Base-by-base conservation (phyloP, 108 stramenopile genomes). In the Nitzschia palea region DNA sequence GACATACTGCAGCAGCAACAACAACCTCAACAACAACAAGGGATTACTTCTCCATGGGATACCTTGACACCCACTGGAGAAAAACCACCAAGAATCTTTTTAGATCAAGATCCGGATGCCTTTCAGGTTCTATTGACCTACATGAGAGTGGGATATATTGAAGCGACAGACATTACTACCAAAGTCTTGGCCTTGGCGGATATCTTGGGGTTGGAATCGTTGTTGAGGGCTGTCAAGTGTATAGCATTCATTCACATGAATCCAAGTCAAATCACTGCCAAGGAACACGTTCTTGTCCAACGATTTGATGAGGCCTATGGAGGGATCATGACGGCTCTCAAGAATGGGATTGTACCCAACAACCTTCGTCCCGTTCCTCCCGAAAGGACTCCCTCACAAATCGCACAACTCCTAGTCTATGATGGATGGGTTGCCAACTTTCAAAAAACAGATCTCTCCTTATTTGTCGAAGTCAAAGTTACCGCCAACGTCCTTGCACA, bases 101-200 rank as follows among this genome's bases (percentile, higher is more conserved):
- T 59, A 9, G 58, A 59, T 40, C 58, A 59, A 20, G 58, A 59
- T 59, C 35, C 58, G 33, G 58, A 59, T n/a, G 33, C 58, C 8
- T 59, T 59, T 40, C 10, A 40, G 37, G 23, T 59, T 4, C 58
- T 59, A 34, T 20, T 59, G 58, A 37, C 6, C 33, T 59, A 59
- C 28, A 59, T 59, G 58, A 35, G 58, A 59, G 2, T 34, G n/a
- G 58, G 58, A 35, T 59, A 34, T 22, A 20, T 59, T 17, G 22
- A 37, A 22, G 4, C 58, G 2, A 34, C 58, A 9, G 58, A 6
- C 14, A 35, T 59, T 20, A 37, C 58, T 9, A 12, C 29, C 32
- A 37, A 23, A 5, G 58, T 59, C 3, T 37, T 59, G 58, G 35
- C 33, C 2, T 8, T 34, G 35, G 58, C 58, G 17, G 58, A 59